Percentiles rank a stretch among this genome's conserved stretches.
phyloP scores from a whole-genome alignment of 306 rosid species.

The Glycyrrhiza uralensis region DNA sequence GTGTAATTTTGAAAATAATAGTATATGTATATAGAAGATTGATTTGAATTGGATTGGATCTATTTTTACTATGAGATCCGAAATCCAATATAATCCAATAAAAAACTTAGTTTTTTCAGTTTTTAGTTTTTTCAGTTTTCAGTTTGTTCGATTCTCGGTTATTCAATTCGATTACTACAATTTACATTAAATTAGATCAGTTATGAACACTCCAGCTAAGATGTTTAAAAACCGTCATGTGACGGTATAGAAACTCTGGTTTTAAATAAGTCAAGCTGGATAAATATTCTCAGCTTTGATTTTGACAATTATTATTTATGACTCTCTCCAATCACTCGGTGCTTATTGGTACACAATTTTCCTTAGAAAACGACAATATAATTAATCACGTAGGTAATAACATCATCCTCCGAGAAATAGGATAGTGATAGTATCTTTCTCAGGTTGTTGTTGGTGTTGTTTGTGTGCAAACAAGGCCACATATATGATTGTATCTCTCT shows the following conservation, averaged over 20 bases:
- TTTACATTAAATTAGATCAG: no score
- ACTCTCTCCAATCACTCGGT: not conserved
- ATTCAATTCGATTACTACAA: no score
- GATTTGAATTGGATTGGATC: no score
- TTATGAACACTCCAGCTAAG: no score
- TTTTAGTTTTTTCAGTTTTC: no score
- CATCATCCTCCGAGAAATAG: conserved; percentile 33
- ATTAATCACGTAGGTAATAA: conserved; percentile 28
- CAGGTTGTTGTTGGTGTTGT: conserved; percentile 9
- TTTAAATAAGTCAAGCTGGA: not conserved
- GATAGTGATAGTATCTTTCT: conserved; percentile 6
- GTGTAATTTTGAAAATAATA: no score
- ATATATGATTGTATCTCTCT: conserved; percentile 13
- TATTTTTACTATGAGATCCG: no score
- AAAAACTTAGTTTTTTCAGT: no score
- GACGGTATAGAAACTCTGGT: not conserved
- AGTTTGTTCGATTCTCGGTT: no score
- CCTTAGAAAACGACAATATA: conserved; percentile 23
- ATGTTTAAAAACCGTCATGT: conserved; percentile 18
- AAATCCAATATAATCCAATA: no score
- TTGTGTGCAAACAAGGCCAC: conserved; percentile 10
- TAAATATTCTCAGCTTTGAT: conserved; percentile 20
- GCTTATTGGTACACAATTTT: conserved; percentile 14
- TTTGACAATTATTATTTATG: conserved; percentile 5
- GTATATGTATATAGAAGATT: no score